phyloP scores from a whole-genome alignment of 78 protist species.

The slime mould (Dictyostelium discoideum) region dicty_2.7 NC_007090.3:19001-19500 shows the following conservation, averaged over 20 bases:
- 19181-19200: not conserved
- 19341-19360: not conserved
- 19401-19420: too few relatives aligned
- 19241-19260: too few relatives aligned
- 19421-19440: too few relatives aligned
- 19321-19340: not conserved
- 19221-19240: not conserved
- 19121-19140: not conserved
- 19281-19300: not conserved
- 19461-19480: too few relatives aligned
- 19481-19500: not conserved
- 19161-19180: not conserved
- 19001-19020: conserved; percentile 1
- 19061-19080: not conserved
- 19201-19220: not conserved
- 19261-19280: not conserved
- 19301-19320: not conserved
- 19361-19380: not conserved
- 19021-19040: not conserved
- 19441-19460: too few relatives aligned
- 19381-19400: not conserved
- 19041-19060: not conserved
- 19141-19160: not conserved
- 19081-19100: too few relatives aligned
- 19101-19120: not conserved